Percentiles rank a stretch among this genome's conserved stretches.
Evolutionary conservation across 768 basidiomycete species (phyloP).

Genomic region (Astraeus odoratus): DNA sequence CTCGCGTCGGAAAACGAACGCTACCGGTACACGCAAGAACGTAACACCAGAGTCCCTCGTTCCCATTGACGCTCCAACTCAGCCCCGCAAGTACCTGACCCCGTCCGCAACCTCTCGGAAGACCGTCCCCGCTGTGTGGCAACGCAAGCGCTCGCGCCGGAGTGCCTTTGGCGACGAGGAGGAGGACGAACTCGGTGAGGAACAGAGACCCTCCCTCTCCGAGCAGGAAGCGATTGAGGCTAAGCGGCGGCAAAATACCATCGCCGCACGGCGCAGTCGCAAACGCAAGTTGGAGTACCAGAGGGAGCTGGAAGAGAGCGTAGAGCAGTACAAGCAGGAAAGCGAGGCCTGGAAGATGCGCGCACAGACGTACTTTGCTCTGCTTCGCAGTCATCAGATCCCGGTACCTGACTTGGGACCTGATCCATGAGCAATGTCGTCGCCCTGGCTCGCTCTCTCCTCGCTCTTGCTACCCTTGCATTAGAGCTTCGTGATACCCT

Average conservation of each 20-base stretch:
- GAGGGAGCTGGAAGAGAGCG: conserved; percentile 51
- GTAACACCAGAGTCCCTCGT: conserved; percentile 59
- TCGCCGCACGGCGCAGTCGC: conserved; percentile 77
- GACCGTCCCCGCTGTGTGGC: conserved; percentile 66
- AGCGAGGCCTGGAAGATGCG: conserved; percentile 58
- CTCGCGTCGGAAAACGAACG: conserved; percentile 29
- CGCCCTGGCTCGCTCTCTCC: conserved; percentile 5
- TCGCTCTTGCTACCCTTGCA: conserved; percentile 10
- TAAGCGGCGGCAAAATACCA: conserved; percentile 79
- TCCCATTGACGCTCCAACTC: conserved; percentile 72
- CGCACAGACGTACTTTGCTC: conserved; percentile 39
- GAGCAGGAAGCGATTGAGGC: conserved; percentile 66
- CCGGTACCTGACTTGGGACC: conserved; percentile 43
- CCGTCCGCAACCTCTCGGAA: conserved; percentile 77
- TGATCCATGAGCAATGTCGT: conserved; percentile 16
- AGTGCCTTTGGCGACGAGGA: conserved; percentile 45
- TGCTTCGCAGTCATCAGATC: conserved; percentile 52
- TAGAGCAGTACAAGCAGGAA: conserved; percentile 49
- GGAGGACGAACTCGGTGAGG: conserved; percentile 42
- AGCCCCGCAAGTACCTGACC: conserved; percentile 63
- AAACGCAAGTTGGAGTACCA: conserved; percentile 68
- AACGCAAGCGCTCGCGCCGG: conserved; percentile 51
- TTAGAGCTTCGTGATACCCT: background rate
- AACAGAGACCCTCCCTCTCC: conserved; percentile 37
- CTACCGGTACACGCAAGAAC: conserved; percentile 70